Percentiles rank a stretch among this genome's conserved stretches.
phyloP scores from a whole-genome alignment of 1,284 basidiomycete genomes.

The Cryptococcus sp. region DNA sequence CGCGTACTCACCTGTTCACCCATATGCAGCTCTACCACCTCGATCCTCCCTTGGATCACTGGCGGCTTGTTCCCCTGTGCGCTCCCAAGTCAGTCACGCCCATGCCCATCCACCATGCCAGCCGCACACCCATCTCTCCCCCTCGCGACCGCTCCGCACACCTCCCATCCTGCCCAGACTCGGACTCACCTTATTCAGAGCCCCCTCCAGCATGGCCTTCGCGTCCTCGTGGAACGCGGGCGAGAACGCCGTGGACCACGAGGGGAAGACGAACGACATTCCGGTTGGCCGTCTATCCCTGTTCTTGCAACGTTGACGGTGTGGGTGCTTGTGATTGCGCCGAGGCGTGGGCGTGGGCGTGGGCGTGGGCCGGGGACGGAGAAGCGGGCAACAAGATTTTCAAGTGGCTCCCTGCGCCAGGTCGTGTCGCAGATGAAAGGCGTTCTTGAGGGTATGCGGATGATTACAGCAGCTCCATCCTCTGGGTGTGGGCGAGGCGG shows the following conservation, averaged over 20 bases:
- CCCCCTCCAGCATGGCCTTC: slow-evolving; percentile 87
- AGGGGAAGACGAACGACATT: slow-evolving; percentile 95
- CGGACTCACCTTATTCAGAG: slow-evolving; percentile 72
- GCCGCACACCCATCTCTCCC: not conserved
- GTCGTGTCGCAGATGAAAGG: too few relatives aligned
- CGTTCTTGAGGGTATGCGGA: too few relatives aligned
- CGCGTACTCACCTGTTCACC: slow-evolving; percentile 78
- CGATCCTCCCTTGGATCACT: slow-evolving; percentile 94
- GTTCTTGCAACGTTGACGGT: too few relatives aligned
- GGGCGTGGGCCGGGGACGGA: too few relatives aligned
- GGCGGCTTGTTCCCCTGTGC: slow-evolving; percentile 81
- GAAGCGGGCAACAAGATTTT: too few relatives aligned
- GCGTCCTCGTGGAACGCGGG: slow-evolving; percentile 91
- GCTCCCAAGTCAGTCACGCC: not conserved
- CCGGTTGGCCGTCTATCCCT: not conserved
- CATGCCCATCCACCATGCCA: not conserved
- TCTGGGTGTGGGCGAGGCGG: too few relatives aligned
- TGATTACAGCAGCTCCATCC: too few relatives aligned
- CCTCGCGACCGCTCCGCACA: not conserved
- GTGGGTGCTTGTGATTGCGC: too few relatives aligned
- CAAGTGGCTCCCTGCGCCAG: too few relatives aligned
- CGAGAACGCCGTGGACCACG: slow-evolving; percentile 87
- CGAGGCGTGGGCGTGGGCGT: too few relatives aligned
- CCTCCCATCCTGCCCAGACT: not conserved
- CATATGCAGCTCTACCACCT: slow-evolving; percentile 97